Conservation (phyloP, 345 rosid genomes). For the Eucalyptus albens region DNA sequence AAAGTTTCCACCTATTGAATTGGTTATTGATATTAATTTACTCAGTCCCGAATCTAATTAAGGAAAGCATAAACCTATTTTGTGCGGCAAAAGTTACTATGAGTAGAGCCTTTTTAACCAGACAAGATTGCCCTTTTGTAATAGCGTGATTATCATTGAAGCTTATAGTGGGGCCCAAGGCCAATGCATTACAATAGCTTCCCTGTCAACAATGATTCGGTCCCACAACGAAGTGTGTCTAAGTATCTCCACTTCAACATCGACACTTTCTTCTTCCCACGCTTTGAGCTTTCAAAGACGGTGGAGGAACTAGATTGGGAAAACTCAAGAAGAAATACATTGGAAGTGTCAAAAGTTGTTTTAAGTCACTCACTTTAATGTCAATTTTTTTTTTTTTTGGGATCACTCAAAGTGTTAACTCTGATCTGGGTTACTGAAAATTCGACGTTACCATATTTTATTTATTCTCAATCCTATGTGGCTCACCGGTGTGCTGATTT, state of each 20-base stretch:
- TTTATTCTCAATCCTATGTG: too few species aligned
- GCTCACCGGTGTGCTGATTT: fast-evolving
- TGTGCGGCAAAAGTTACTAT: background rate
- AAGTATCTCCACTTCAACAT: background rate
- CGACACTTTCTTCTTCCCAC: background rate
- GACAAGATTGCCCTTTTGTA: background rate
- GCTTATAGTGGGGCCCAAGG: background rate
- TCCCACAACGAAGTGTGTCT: background rate
- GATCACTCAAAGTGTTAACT: too few species aligned
- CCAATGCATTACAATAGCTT: background rate
- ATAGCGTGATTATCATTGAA: background rate
- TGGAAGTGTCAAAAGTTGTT: too few species aligned
- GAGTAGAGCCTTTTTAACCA: background rate
- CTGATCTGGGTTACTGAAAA: too few species aligned
- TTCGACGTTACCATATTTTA: too few species aligned
- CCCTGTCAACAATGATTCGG: background rate
- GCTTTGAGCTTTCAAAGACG: background rate
- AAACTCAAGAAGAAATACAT: background rate
- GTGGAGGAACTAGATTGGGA: background rate
- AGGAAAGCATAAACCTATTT: background rate
- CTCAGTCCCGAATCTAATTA: background rate
- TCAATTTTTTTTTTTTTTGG: fast-evolving
- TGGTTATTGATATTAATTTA: background rate
- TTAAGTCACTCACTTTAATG: too few species aligned
- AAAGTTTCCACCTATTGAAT: background rate